These are phyloP conservation scores for Lupinus albus DNA, from an alignment of 306 rosid species.

Conservation along the genomic window DNA sequence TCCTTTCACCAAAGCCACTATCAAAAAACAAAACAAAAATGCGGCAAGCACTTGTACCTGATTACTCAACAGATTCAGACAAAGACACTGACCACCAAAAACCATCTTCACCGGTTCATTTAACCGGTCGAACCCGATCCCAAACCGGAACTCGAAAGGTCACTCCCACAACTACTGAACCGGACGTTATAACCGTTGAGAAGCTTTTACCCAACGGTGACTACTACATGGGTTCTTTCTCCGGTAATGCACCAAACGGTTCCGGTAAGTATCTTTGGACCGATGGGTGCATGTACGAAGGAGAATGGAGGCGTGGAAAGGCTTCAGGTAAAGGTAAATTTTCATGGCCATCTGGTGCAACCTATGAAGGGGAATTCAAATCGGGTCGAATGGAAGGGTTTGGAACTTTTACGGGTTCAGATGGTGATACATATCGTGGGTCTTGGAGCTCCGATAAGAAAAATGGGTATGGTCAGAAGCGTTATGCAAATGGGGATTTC, in stretches of 20 bases:
- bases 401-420: constrained; percentile 83
- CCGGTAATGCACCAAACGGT: constrained; percentile 69
- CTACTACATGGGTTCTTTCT: constrained; percentile 81
- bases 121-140: constrained; percentile 53
- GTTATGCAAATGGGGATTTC: constrained; percentile 78
- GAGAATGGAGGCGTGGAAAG: constrained; percentile 87
- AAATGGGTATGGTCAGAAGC: constrained; percentile 75
- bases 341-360: constrained; percentile 96
- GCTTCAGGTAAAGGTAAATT: constrained; percentile 88
- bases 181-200: constrained; percentile 35
- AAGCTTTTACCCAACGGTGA: constrained; percentile 75
- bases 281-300: constrained; percentile 95
- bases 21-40: constrained; percentile 57
- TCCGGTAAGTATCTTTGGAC: constrained; percentile 89
- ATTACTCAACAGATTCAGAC: constrained; percentile 43
- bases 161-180: constrained; percentile 53
- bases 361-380: constrained; percentile 90
- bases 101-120: constrained; percentile 25
- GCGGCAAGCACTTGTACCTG: constrained; percentile 62
- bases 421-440: constrained; percentile 76
- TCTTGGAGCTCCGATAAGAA: constrained; percentile 77
- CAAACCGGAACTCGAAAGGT: constrained; percentile 65
- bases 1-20: neutral
- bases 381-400: constrained; percentile 90
- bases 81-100: constrained; percentile 25